Conservation (phyloP, 2,329 filamentous ascomycete genomes). For the Aschersonia sp. region DNA sequence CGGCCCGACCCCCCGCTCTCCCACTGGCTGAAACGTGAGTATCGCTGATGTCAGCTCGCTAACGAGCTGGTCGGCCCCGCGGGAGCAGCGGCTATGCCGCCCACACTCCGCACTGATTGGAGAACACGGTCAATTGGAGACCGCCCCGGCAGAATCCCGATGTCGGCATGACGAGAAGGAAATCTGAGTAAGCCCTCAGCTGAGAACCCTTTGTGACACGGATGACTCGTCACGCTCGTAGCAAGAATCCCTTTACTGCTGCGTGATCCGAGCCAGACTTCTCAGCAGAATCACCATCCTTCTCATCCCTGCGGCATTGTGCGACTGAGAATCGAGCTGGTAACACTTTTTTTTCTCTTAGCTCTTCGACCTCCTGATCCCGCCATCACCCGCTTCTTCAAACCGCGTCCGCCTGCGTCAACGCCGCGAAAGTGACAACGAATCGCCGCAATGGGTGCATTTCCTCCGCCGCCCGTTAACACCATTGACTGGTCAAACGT, state of each 20-base stretch:
- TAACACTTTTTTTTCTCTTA: not conserved
- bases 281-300: too few relatives aligned
- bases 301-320: too few relatives aligned
- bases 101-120: not conserved
- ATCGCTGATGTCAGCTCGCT: not conserved
- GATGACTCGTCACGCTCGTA: not conserved
- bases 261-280: too few relatives aligned
- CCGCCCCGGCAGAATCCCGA: not conserved
- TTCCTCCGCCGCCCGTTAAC: conserved; percentile 64
- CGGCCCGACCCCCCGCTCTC: too few relatives aligned
- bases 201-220: not conserved
- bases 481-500: conserved; percentile 90
- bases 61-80: not conserved
- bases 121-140: not conserved
- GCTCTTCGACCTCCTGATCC: not conserved
- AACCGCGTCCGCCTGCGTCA: not conserved
- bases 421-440: not conserved
- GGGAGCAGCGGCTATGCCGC: not conserved
- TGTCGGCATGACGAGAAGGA: not conserved
- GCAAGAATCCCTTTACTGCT: not conserved
- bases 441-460: conserved; percentile 30
- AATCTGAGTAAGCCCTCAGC: not conserved
- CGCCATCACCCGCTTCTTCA: not conserved
- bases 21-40: too few relatives aligned
- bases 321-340: too few relatives aligned